Base-by-base conservation (phyloP, 352 stramenopile species). In the Phytophthora citricola region DNA sequence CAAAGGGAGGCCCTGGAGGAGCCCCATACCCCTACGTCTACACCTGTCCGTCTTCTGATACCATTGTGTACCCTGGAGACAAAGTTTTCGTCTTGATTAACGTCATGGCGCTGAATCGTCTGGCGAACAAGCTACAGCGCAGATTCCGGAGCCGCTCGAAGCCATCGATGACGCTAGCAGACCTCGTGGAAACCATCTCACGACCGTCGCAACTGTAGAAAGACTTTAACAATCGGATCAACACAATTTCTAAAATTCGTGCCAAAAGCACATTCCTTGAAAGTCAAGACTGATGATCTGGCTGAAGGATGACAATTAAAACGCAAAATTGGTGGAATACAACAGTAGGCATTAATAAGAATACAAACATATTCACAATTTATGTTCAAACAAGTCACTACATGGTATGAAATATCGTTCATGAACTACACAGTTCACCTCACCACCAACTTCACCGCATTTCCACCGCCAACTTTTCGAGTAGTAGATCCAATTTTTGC, bases 61-160 rank as follows among this genome's bases (percentile, higher is more conserved):
- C 85, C 27, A 49, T 87, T 11, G 78, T 95, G 8, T 76, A 93
- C 32, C 65, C 82, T 14, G 58, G 81, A 12, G 88, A 95, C 71
- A 93, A 95, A 55, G 64, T 95, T 1, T 94, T 95, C 22, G 85
- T 90, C 39, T 66, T 95, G 8, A 89, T 95, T 54, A 86, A 95
- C 54, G 79, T 92, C 9, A 64, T 76, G 51, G 76, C 81, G 32
- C 63, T 95, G 20, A 86, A 95, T 52, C 84, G 76, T 10, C 67
- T 94, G 2, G 88, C 88, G 2, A 86, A 83, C 55, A 95, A 92
- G 38, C 61, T 95, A 9, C 88, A 95, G 62, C 84, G 76, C 14
- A 71, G 75, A 3, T 95, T 93, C 62, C 83, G 87, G 22, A 79
- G 69, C 22, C 66, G 77, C 38, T 44, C 46, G 4, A 76, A 79